Conservation (phyloP, 2,329 filamentous ascomycete genomes). For the Fusarium mangiferae region DNA sequence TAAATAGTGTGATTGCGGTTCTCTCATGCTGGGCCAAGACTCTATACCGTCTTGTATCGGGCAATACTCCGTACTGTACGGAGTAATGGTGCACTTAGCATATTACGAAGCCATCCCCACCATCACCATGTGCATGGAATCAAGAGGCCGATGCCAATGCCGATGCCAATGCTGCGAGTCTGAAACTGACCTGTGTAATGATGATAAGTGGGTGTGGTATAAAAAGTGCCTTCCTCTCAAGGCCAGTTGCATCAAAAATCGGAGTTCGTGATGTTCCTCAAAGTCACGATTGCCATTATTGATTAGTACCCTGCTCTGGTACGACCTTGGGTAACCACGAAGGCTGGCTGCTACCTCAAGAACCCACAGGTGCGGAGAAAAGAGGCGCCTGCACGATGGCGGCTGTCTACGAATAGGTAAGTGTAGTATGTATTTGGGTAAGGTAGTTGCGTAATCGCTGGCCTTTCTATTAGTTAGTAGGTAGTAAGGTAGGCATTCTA, state of each 20-base stretch:
- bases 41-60: background rate
- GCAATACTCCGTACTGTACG: background rate
- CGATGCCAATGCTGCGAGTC: background rate
- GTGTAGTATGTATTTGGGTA: background rate
- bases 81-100: background rate
- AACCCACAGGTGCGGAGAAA: background rate
- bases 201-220: constrained; percentile 5
- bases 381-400: background rate
- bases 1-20: constrained; percentile 20
- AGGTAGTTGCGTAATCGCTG: background rate
- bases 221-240: constrained; percentile 18
- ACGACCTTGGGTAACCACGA: background rate
- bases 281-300: background rate
- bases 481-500: background rate
- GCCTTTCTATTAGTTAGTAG: background rate
- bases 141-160: background rate
- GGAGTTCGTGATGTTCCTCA: constrained; percentile 17
- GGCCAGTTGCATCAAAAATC: constrained; percentile 24
- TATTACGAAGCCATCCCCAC: background rate
- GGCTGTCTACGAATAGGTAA: background rate
- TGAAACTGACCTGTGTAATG: background rate
- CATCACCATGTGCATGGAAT: background rate
- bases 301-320: background rate
- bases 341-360: constrained; percentile 3
- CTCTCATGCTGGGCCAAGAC: constrained; percentile 21